Evolutionary conservation across 2,329 filamentous ascomycete species (phyloP).

Genomic region (Talaromyces piceae): DNA sequence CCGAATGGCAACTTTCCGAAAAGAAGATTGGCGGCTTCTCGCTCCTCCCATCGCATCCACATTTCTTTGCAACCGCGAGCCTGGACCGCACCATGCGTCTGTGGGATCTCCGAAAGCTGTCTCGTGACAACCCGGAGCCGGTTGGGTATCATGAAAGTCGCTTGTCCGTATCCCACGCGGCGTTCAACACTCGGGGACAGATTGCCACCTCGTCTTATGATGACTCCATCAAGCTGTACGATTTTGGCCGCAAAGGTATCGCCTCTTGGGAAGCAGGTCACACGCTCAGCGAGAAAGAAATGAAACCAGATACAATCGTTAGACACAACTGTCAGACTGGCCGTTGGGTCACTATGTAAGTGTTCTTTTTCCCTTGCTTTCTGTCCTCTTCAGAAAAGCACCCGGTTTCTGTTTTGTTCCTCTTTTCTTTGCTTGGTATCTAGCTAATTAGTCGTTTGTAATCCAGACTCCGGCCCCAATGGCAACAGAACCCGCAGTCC

Average conservation of each 20-base stretch:
- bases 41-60: slow-evolving; percentile 68
- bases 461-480: slow-evolving; percentile 73
- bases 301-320: slow-evolving; percentile 63
- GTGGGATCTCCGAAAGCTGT: slow-evolving; percentile 78
- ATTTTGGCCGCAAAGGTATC: slow-evolving; percentile 55
- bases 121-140: slow-evolving; percentile 58
- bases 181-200: slow-evolving; percentile 78
- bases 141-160: slow-evolving; percentile 75
- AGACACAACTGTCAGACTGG: slow-evolving; percentile 94
- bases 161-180: slow-evolving; percentile 84
- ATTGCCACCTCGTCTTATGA: slow-evolving; percentile 92
- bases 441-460: not conserved
- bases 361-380: slow-evolving; percentile 22
- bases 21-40: slow-evolving; percentile 96
- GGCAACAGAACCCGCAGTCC: slow-evolving; percentile 73
- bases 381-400: too few relatives aligned
- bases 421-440: not conserved
- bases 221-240: slow-evolving; percentile 88
- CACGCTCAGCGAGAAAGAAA: slow-evolving; percentile 52
- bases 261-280: slow-evolving; percentile 53
- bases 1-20: slow-evolving; percentile 70
- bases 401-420: slow-evolving; percentile 34
- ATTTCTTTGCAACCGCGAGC: slow-evolving; percentile 81
- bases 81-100: slow-evolving; percentile 83
- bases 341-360: slow-evolving; percentile 77